A percentile compares a stretch with the other conserved stretches of the same genome.
These are phyloP conservation scores for Parasarocladium wereldwijsianum DNA, from an alignment of 2,329 filamentous ascomycete genomes.

Conservation along the genomic window DNA sequence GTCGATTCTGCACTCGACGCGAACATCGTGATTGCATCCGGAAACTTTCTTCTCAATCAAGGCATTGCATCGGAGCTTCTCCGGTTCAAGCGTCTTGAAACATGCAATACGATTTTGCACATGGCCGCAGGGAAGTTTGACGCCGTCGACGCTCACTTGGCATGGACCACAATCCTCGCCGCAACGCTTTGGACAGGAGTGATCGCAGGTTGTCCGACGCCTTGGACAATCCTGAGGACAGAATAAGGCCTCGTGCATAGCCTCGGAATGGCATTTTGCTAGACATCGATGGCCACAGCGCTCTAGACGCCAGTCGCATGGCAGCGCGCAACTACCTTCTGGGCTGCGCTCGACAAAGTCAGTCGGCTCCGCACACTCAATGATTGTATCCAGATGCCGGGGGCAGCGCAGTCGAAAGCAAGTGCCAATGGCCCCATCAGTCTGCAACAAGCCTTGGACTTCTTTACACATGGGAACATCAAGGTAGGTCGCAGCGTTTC, in stretches of 20 bases:
- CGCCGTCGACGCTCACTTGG: slow-evolving; percentile 13
- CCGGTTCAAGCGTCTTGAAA: slow-evolving; percentile 27
- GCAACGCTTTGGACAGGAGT: slow-evolving; percentile 27
- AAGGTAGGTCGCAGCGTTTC: slow-evolving; percentile 43
- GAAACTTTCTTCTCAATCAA: slow-evolving; percentile 32
- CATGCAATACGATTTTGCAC: slow-evolving; percentile 16
- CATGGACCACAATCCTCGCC: slow-evolving; percentile 28
- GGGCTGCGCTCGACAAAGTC: slow-evolving; percentile 42
- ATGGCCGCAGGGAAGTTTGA: slow-evolving; percentile 28
- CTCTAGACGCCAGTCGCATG: slow-evolving; percentile 31
- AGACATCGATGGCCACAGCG: slow-evolving; percentile 35
- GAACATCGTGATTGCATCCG: slow-evolving; percentile 38
- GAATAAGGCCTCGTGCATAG: slow-evolving; percentile 28
- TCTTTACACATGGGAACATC: slow-evolving; percentile 48
- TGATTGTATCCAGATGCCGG: slow-evolving; percentile 37
- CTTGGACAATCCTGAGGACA: slow-evolving; percentile 30
- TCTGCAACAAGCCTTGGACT: slow-evolving; percentile 37
- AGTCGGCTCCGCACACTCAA: slow-evolving; percentile 36
- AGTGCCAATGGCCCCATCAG: slow-evolving; percentile 29
- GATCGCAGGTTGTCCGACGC: slow-evolving; percentile 24
- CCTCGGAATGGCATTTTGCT: slow-evolving; percentile 30
- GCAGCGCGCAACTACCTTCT: slow-evolving; percentile 44
- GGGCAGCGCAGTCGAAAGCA: slow-evolving; percentile 41
- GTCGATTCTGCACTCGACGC: slow-evolving; percentile 32
- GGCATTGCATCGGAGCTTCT: slow-evolving; percentile 30